A percentile compares a stretch with the other conserved stretches of the same genome.
Conservation (phyloP, 371 early-diverging fungal species). For the Rhizomucor pusillus region DNA sequence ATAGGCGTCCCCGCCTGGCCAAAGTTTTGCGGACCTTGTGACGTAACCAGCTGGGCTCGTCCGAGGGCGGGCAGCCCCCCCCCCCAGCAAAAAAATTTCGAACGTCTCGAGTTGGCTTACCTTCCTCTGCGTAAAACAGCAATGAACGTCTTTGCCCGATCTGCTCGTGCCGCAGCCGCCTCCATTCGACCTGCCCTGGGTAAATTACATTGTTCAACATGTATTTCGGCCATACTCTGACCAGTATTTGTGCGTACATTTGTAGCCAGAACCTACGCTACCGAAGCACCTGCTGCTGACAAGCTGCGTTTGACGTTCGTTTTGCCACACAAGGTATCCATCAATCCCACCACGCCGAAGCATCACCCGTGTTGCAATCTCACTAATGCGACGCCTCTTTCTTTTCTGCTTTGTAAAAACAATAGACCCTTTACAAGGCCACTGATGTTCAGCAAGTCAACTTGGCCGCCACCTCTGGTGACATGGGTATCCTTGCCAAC, state of each 20-base stretch:
- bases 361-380: background rate
- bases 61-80: no score
- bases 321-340: slow-evolving; percentile 84
- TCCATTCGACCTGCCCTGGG: slow-evolving; percentile 40
- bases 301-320: slow-evolving; percentile 89
- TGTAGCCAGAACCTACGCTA: slow-evolving; percentile 76
- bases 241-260: background rate
- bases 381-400: slow-evolving; percentile 15
- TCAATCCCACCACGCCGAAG: background rate
- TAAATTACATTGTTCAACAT: slow-evolving; percentile 20
- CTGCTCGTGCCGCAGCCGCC: slow-evolving; percentile 52
- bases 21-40: no score
- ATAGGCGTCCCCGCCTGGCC: no score
- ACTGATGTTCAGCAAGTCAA: slow-evolving; percentile 90
- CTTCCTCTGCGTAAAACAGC: no score
- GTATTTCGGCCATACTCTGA: background rate
- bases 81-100: no score
- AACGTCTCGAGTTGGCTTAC: no score
- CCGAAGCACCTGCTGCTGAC: slow-evolving; percentile 69
- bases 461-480: slow-evolving; percentile 91
- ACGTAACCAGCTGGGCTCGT: no score
- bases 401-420: slow-evolving; percentile 2
- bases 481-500: slow-evolving; percentile 98
- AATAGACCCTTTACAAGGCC: slow-evolving; percentile 73
- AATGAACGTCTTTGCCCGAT: slow-evolving; percentile 64